A percentile compares a stretch with the other conserved stretches of the same genome.
Evolutionary conservation across 225 moss, liverwort and hornwort genomes (phyloP).

Genomic region (Climacium dendroides): DNA sequence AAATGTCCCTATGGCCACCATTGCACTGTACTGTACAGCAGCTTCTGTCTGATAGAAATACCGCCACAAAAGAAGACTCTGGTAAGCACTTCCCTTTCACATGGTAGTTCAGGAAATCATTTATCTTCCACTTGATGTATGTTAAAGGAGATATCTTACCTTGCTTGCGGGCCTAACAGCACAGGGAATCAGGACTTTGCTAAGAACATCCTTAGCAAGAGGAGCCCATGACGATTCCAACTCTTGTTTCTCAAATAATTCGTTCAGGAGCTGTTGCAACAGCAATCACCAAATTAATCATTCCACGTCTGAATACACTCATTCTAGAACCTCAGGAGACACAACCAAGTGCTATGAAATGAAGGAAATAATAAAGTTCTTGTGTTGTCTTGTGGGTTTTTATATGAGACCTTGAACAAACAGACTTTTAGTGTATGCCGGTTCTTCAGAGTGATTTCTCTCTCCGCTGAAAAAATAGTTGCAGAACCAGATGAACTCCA

Average conservation of each 20-base stretch:
- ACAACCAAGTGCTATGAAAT: background rate
- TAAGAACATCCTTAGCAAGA: constrained; percentile 42
- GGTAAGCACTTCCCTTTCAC: background rate
- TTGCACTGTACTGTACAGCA: constrained; percentile 39
- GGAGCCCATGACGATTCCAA: constrained; percentile 46
- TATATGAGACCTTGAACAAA: background rate
- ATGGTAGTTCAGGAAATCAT: background rate
- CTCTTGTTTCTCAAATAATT: constrained; percentile 53
- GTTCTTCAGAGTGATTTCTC: background rate
- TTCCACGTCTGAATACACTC: background rate
- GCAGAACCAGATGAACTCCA: background rate
- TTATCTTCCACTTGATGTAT: background rate
- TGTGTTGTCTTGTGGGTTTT: background rate
- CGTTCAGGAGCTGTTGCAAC: constrained; percentile 40
- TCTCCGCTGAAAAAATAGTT: background rate
- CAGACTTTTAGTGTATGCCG: background rate
- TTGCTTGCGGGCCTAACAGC: constrained; percentile 40
- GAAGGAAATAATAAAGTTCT: background rate
- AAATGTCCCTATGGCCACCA: constrained; percentile 75
- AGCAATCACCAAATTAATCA: background rate
- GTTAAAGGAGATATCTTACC: constrained; percentile 10
- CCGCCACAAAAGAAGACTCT: background rate
- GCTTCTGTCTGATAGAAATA: constrained; percentile 37
- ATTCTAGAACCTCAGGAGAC: background rate
- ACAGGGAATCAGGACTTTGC: constrained; percentile 44